Evolutionary conservation across 352 stramenopile species (phyloP), one percentile per base, ranked within the genome.

Genomic region (Globisporangium ultimum): DNA sequence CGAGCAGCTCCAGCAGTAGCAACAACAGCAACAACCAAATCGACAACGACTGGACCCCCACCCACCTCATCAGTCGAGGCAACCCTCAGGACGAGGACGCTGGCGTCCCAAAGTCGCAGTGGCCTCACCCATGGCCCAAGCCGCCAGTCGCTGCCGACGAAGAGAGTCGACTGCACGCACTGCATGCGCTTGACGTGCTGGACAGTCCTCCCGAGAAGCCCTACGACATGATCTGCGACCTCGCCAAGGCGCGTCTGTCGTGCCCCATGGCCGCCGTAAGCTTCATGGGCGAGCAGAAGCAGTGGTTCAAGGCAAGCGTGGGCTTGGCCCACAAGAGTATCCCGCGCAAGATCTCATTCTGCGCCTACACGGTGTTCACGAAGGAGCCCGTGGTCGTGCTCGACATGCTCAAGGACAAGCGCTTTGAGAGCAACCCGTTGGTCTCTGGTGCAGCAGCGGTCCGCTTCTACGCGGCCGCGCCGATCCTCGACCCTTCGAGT

Each of bases 381-480:
- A 74, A 76, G 34, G 80, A 90, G 58, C 68, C 82, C 28, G 68
- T 92, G 12, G 82, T 95, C 17, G 80, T 98, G 4, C 80, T 89
- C 12, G 91, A 98, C 64, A 93, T 89, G 9, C 70, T 85, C 18
- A 79, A 92, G 48, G 94, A 98, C 71, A 61, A 68, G 55, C 80
- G 93, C 24, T 98, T 98, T 59, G 66, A 77, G 21, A 67, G 77
- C 46, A 98, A 97, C 70, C 80, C 87, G 43, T 78, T 98, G 2
- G 92, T 98, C 1, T 90, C 80, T 1, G 91, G 93, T 18, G 76
- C 78, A 28, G 87, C 92, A 5, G 74, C 87, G 48, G 87, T 98
- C 38, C 86, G 94, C n/a, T 98, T 98, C 64, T 98, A 98, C 71
- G 96, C 96, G 5, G 70, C 78, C 17, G 85, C 81, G 14, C 85